These are phyloP conservation scores for Lentinula detonsa DNA, from an alignment of 768 basidiomycete genomes.

Conservation along the genomic window DNA sequence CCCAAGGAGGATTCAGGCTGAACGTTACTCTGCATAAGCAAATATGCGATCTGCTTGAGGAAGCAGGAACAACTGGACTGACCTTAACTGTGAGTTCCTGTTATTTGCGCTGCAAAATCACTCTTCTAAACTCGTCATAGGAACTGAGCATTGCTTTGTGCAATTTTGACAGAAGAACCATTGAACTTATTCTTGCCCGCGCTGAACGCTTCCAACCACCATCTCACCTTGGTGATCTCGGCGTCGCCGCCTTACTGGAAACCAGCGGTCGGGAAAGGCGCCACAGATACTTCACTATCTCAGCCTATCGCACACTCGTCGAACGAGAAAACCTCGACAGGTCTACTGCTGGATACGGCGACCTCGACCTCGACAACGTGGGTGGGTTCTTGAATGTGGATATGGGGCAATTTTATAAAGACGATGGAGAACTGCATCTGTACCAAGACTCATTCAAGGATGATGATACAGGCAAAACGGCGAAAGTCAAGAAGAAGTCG, in stretches of 20 bases:
- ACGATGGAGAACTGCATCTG: slow-evolving; percentile 29
- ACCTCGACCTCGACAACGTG: slow-evolving; percentile 40
- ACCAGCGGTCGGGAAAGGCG: slow-evolving; percentile 82
- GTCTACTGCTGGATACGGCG: slow-evolving; percentile 30
- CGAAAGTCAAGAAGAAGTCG: slow-evolving; percentile 26
- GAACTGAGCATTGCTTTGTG: slow-evolving; percentile 57
- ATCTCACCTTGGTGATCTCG: slow-evolving; percentile 64
- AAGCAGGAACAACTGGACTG: slow-evolving; percentile 61
- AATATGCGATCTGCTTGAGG: slow-evolving; percentile 66
- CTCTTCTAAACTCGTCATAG: slow-evolving; percentile 25
- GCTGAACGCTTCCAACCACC: slow-evolving; percentile 63
- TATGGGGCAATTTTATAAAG: slow-evolving; percentile 50
- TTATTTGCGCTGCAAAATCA: not conserved
- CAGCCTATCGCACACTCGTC: slow-evolving; percentile 61
- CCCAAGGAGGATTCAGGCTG: slow-evolving; percentile 39
- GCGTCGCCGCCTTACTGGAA: slow-evolving; percentile 71
- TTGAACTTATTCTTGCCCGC: slow-evolving; percentile 74
- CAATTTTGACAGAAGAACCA: slow-evolving; percentile 73
- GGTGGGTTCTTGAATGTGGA: slow-evolving; percentile 49
- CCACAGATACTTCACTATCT: slow-evolving; percentile 75
- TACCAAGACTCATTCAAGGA: slow-evolving; percentile 49
- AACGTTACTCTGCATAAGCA: slow-evolving; percentile 75
- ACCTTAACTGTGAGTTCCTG: slow-evolving; percentile 54
- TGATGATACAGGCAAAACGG: slow-evolving; percentile 16
- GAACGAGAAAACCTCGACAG: slow-evolving; percentile 60